Evolutionary conservation across 768 basidiomycete genomes (phyloP), one percentile per base, ranked within the genome.

Genomic region (Boletus eberwhitei): DNA sequence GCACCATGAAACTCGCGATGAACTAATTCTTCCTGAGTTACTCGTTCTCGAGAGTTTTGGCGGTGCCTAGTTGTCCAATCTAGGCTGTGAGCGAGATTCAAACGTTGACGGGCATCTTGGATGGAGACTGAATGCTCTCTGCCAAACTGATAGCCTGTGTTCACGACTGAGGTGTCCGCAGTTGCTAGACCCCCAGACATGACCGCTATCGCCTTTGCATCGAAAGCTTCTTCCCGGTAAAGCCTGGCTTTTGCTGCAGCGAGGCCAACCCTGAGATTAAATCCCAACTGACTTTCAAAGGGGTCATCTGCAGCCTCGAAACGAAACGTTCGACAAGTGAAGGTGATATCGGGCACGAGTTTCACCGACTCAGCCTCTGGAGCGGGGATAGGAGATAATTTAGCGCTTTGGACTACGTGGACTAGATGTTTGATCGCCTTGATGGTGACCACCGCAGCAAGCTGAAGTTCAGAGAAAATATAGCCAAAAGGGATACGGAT

Each of bases 231-330:
- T 53, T 93, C 88, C 1, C 93, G 81, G 47, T 85, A 87, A 42
- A 84, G 70, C 31, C 94, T 77, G 14, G 82, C 78, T 48, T 78
- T 79, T 38, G 86, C 84, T 45, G 93, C 93, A 37, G 84, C 81
- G 36, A 80, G 71, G 0, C 92, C 93, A 45, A 83, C 80, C 54
- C 81, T 77, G 78, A 83, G 90, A 31, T 92, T 88, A 9, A 88
- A 75, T 35, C 83, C 88, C 19, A 97, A 71, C 55, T 78, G 82
- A 16, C 81, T 79, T 70, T 98, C 95, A 53, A 97, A 83, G 1
- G 86, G 81, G 61, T 93, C 90, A 68, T 98, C 95, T 22, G 84
- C 82, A 24, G 85, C 85, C 69, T 97, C 93, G 9, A 91, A 63
- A 45, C 82, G 84, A 34, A 96, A 63, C 41, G 76, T 76, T n/a